phyloP scores from a whole-genome alignment of 768 basidiomycete species.

The Erythrobasidium yunnanense region DNA sequence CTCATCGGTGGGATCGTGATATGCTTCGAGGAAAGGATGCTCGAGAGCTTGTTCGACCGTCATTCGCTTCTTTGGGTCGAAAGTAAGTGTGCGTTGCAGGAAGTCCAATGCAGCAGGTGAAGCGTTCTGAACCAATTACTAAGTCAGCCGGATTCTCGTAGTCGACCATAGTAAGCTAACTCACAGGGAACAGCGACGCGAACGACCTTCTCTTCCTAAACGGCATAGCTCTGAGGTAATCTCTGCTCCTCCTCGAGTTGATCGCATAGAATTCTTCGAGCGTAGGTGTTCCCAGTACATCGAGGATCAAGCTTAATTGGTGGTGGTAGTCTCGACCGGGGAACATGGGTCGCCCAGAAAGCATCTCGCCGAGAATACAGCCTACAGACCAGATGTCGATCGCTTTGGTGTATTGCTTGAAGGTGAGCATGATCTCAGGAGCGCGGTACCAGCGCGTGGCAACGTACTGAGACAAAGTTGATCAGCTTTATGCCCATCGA shows the following conservation, averaged over 20 bases:
- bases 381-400: slow-evolving; percentile 61
- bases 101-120: slow-evolving; percentile 53
- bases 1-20: slow-evolving; percentile 67
- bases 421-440: slow-evolving; percentile 47
- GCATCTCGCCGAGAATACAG: slow-evolving; percentile 81
- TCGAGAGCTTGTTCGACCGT: slow-evolving; percentile 75
- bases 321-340: slow-evolving; percentile 91
- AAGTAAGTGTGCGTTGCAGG: slow-evolving; percentile 68
- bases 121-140: slow-evolving; percentile 49
- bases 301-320: slow-evolving; percentile 82
- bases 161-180: neutral
- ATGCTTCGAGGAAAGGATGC: slow-evolving; percentile 77
- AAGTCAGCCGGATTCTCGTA: neutral
- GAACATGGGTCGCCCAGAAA: slow-evolving; percentile 81
- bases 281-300: slow-evolving; percentile 62
- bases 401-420: slow-evolving; percentile 47
- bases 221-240: slow-evolving; percentile 88
- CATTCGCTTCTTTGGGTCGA: slow-evolving; percentile 75
- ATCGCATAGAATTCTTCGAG: slow-evolving; percentile 95
- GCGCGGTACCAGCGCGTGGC: slow-evolving; percentile 70
- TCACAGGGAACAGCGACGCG: slow-evolving; percentile 39
- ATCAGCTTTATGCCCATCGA: neutral
- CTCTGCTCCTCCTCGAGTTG: slow-evolving; percentile 76
- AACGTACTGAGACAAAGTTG: slow-evolving; percentile 58
- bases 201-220: slow-evolving; percentile 82